phyloP scores from a whole-genome alignment of 768 basidiomycete species.

The Amanita pseudoporphyria region DNA sequence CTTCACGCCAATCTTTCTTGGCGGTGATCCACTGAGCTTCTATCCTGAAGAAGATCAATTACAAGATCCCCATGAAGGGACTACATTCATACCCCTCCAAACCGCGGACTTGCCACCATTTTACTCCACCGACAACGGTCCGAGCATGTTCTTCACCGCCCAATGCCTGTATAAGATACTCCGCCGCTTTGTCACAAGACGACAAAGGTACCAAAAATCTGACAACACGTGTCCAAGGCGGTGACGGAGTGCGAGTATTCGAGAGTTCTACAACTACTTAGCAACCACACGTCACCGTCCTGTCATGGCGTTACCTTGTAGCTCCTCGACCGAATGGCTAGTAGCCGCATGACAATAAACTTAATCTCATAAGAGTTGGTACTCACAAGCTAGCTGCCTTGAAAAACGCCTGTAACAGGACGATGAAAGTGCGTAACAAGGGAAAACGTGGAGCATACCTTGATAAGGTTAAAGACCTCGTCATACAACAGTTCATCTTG shows the following conservation, averaged over 20 bases:
- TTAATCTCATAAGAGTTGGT: no score
- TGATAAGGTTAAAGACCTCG: constrained; percentile 71
- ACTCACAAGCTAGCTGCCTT: no score
- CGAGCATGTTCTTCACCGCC: constrained; percentile 74
- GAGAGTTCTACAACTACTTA: constrained; percentile 34
- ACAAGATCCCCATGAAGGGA: constrained; percentile 6
- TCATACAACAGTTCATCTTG: constrained; percentile 69
- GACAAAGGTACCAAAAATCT: constrained; percentile 73
- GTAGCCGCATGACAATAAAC: no score
- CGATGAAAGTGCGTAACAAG: not conserved
- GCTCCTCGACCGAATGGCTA: no score
- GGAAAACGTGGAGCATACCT: constrained; percentile 32
- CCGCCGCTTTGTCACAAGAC: constrained; percentile 68
- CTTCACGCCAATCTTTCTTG: constrained; percentile 74
- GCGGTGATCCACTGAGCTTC: constrained; percentile 85
- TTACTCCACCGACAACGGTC: constrained; percentile 74
- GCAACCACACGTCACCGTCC: not conserved
- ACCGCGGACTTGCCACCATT: constrained; percentile 97
- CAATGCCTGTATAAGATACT: constrained; percentile 61
- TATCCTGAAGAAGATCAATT: constrained; percentile 36
- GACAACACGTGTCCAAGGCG: no score
- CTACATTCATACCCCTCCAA: constrained; percentile 48
- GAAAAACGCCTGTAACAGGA: constrained; percentile 34
- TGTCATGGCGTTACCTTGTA: no score
- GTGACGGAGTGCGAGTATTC: no score